A percentile compares a stretch with the other conserved stretches of the same genome.
phyloP scores from a whole-genome alignment of 805 yeast species.

The Wickerhamomyces alni region DNA sequence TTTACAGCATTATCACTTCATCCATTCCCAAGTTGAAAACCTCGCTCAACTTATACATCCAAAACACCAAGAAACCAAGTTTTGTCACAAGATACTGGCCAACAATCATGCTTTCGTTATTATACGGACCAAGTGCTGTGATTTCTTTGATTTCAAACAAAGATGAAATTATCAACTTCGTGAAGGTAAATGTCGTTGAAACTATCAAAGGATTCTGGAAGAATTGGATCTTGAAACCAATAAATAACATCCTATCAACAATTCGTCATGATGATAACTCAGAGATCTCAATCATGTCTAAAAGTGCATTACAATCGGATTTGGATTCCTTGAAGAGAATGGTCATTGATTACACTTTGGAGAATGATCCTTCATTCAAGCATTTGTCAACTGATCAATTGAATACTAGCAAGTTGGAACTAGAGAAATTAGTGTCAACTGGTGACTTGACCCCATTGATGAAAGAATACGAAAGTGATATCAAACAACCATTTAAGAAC shows the following conservation, averaged over 20 bases:
- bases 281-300: slow-evolving; percentile 70
- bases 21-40: background rate
- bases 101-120: slow-evolving; percentile 29
- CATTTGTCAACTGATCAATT: slow-evolving; percentile 16
- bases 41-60: background rate
- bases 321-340: slow-evolving; percentile 77
- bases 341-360: slow-evolving; percentile 67
- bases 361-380: slow-evolving; percentile 23
- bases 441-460: slow-evolving; percentile 81
- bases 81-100: slow-evolving; percentile 63
- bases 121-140: slow-evolving; percentile 51
- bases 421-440: slow-evolving; percentile 45
- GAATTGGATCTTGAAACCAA: slow-evolving; percentile 83
- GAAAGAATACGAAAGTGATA: slow-evolving; percentile 72
- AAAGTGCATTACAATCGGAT: slow-evolving; percentile 73
- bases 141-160: slow-evolving; percentile 43
- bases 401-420: slow-evolving; percentile 20
- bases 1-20: background rate
- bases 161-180: slow-evolving; percentile 48
- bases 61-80: slow-evolving; percentile 29
- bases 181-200: slow-evolving; percentile 52
- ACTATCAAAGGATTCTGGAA: slow-evolving; percentile 60
- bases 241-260: slow-evolving; percentile 64
- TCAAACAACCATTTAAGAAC: slow-evolving; percentile 62
- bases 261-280: slow-evolving; percentile 78